These are phyloP conservation scores for Hawksworthiomyces lignivorus DNA, from an alignment of 2,329 filamentous ascomycete genomes.

Conservation along the genomic window DNA sequence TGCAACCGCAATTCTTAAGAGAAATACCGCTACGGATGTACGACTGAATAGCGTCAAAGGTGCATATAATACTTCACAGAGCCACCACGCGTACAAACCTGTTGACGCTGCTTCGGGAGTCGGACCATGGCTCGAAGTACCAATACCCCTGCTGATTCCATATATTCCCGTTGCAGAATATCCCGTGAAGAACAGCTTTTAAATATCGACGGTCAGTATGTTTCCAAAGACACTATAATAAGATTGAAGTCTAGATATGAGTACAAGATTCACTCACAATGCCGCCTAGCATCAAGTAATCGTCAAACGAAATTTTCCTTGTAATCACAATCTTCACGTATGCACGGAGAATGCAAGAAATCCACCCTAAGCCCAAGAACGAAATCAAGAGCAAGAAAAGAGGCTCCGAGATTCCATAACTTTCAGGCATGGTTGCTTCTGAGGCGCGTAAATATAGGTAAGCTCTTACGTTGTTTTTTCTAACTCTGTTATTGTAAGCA, in stretches of 20 bases:
- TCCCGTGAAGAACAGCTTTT: constrained; percentile 27
- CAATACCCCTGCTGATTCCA: constrained; percentile 25
- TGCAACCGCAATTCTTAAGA: constrained; percentile 30
- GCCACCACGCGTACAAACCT: constrained; percentile 29
- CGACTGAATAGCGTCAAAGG: constrained; percentile 31
- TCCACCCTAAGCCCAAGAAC: constrained; percentile 17
- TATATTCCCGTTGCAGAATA: constrained; percentile 25
- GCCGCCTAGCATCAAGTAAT: constrained; percentile 38
- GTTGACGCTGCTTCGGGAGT: constrained; percentile 17
- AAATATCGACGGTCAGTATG: not conserved
- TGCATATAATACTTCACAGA: constrained; percentile 33
- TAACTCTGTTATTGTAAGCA: too few relatives aligned
- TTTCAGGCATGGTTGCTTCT: constrained; percentile 5
- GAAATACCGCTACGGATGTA: constrained; percentile 33
- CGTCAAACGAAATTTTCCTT: constrained; percentile 35
- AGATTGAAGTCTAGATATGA: too few relatives aligned
- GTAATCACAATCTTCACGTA: constrained; percentile 37
- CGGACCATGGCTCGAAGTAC: constrained; percentile 18
- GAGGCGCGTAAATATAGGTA: too few relatives aligned
- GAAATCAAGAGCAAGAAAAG: constrained; percentile 11
- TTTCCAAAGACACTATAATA: too few relatives aligned
- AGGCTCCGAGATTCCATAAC: constrained; percentile 9
- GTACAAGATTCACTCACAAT: constrained; percentile 36
- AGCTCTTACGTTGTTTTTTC: too few relatives aligned
- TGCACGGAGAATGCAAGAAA: constrained; percentile 32